phyloP scores from a whole-genome alignment of 257 asterid species.

The Catharanthus roseus region DNA sequence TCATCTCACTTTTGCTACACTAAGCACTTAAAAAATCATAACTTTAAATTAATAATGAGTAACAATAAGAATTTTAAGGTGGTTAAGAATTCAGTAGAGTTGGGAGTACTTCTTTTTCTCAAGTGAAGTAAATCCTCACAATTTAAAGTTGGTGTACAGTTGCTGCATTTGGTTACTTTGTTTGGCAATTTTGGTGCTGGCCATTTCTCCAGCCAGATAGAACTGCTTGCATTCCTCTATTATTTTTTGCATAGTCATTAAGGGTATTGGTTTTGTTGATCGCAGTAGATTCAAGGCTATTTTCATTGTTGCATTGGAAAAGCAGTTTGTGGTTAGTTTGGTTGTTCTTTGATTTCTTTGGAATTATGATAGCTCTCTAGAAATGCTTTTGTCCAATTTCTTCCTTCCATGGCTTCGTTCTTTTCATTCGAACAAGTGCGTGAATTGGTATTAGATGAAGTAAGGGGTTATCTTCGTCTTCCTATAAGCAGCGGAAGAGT shows the following conservation, averaged over 20 bases:
- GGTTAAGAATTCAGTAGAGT: not conserved
- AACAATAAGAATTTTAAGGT: no score
- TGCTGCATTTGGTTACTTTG: constrained; percentile 39
- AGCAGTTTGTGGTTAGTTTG: constrained; percentile 24
- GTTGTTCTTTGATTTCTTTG: constrained; percentile 28
- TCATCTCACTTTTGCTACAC: no score
- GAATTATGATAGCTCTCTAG: constrained; percentile 33
- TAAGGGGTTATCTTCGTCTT: no score
- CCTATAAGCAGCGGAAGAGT: no score
- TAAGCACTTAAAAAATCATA: no score
- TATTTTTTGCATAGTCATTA: constrained; percentile 48
- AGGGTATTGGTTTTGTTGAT: not conserved
- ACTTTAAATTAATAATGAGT: no score
- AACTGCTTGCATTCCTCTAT: constrained; percentile 51
- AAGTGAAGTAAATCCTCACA: constrained; percentile 28
- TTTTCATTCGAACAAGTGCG: constrained; percentile 50
- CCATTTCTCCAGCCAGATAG: constrained; percentile 50
- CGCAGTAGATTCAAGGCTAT: constrained; percentile 9
- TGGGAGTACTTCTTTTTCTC: not conserved
- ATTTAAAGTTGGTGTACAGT: constrained; percentile 40
- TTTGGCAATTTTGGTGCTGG: constrained; percentile 27
- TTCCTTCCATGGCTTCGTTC: constrained; percentile 36
- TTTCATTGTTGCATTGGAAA: constrained; percentile 30
- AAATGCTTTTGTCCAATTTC: constrained; percentile 31
- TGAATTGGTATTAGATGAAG: not conserved